Evolutionary conservation across 1,139 yeast species (phyloP), one percentile per base, ranked within the genome.

Genomic region (Oligophagozyma castellii): DNA sequence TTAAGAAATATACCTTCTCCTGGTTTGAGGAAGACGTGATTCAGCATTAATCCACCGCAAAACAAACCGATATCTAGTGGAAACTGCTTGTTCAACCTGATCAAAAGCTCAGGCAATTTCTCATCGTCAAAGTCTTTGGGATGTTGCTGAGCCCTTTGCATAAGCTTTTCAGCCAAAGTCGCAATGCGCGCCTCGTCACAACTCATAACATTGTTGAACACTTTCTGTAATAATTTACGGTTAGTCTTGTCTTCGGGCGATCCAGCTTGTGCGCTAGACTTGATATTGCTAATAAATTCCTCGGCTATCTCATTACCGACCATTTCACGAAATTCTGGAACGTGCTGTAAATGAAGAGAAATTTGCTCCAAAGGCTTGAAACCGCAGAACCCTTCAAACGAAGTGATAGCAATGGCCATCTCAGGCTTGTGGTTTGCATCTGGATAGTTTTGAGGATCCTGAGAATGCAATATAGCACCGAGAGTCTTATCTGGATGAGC

Each of bases 361-460:
- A 89, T 68, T 56, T 84, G 77, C 26, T 65, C 67, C 46, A 86
- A 67, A 8, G 98, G 98, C 55, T 92, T 78, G 63, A 89, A 89
- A 1, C 99, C 99, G 57, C 98, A 89, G 61, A 89, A 86, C 1
- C 95, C 98, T 61, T 89, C 96, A 47, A 89, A 89, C 36, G 72
- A 81, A 12, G 96, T 86, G 31, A 89, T 73, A 7, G 98, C 98
- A 53, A 89, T 73, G 30, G 98, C 96, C 96, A 89, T 92, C 58
- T 89, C 99, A 14, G 99, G 99, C 63, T 89, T 89, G 60, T 89
- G 99, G 63, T 89, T 89, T 53, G 74, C 93, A 58, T 89, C 99
- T 3, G 96, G 98, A 55, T 92, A 89, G 59, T 89, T 80, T 46
- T 74, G 73, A 32, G 98, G 96, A 58, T 89, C 96, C 19, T 65